A percentile compares a stretch with the other conserved stretches of the same genome.
Evolutionary conservation across 768 basidiomycete genomes (phyloP).

Genomic region (Dendrothele bispora): DNA sequence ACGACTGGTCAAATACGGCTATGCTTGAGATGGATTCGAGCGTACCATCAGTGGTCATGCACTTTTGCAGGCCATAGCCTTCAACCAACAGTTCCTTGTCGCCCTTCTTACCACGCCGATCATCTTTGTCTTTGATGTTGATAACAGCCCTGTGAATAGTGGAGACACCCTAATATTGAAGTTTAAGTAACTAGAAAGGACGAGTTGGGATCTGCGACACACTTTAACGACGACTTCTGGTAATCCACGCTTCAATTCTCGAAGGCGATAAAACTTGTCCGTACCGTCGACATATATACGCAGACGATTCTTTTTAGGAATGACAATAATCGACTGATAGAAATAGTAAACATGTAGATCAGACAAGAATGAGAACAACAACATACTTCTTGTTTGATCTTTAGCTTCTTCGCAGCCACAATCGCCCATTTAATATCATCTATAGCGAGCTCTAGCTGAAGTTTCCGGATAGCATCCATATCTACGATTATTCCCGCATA

Average conservation of each 20-base stretch:
- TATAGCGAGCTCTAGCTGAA: slow-evolving; percentile 92
- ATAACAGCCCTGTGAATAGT: slow-evolving; percentile 92
- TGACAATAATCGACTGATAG: slow-evolving; percentile 72
- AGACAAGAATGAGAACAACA: neutral
- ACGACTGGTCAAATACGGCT: neutral
- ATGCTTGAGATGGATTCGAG: neutral
- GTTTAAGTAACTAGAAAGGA: neutral
- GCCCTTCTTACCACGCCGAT: slow-evolving; percentile 75
- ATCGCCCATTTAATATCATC: slow-evolving; percentile 95
- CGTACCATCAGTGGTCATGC: slow-evolving; percentile 95
- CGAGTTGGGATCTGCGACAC: neutral
- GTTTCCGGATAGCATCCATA: slow-evolving; percentile 79
- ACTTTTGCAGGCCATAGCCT: slow-evolving; percentile 94
- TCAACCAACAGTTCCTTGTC: slow-evolving; percentile 94
- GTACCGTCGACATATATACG: slow-evolving; percentile 77
- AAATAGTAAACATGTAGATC: slow-evolving; percentile 7
- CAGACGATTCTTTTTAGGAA: slow-evolving; percentile 71
- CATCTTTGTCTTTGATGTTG: slow-evolving; percentile 89
- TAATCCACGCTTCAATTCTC: slow-evolving; percentile 82
- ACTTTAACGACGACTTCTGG: slow-evolving; percentile 92
- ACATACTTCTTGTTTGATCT: slow-evolving; percentile 82
- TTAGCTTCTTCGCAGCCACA: slow-evolving; percentile 82
- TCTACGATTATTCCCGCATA: slow-evolving; percentile 95
- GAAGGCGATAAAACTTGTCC: slow-evolving; percentile 81
- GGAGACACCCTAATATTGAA: slow-evolving; percentile 65